Conservation (phyloP, 805 yeast genomes). For the Grigorovia humatica region DNA sequence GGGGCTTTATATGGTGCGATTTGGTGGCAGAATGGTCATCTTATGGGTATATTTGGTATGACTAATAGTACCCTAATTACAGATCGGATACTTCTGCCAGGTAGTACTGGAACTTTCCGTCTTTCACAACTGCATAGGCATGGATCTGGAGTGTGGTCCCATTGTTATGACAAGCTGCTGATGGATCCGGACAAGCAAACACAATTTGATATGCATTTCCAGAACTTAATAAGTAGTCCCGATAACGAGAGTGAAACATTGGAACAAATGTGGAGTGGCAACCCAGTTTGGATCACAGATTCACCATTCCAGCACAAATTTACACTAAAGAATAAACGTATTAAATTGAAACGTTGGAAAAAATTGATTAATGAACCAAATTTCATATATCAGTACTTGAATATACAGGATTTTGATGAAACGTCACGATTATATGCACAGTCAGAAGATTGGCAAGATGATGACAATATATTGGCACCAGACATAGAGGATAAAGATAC, state of each 20-base stretch:
- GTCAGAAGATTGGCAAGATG: conserved; percentile 7
- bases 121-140: conserved; percentile 18
- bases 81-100: neutral
- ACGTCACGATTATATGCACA: conserved; percentile 6
- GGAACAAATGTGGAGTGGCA: neutral
- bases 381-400: conserved; percentile 13
- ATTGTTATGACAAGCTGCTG: neutral
- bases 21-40: too few relatives aligned
- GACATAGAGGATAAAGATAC: conserved; percentile 68
- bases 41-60: neutral
- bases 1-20: too few relatives aligned
- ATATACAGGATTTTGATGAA: conserved; percentile 11
- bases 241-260: neutral
- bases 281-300: neutral
- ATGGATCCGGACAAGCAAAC: neutral
- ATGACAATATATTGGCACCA: conserved; percentile 51
- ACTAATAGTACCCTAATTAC: neutral
- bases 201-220: neutral
- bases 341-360: neutral
- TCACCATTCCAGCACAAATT: neutral
- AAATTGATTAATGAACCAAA: neutral
- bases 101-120: conserved; percentile 8
- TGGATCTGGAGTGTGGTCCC: conserved; percentile 11
- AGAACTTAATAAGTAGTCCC: neutral
- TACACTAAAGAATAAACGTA: neutral